Conservation (phyloP, 1,284 basidiomycete species). For the Hymenochaete sp. region DNA sequence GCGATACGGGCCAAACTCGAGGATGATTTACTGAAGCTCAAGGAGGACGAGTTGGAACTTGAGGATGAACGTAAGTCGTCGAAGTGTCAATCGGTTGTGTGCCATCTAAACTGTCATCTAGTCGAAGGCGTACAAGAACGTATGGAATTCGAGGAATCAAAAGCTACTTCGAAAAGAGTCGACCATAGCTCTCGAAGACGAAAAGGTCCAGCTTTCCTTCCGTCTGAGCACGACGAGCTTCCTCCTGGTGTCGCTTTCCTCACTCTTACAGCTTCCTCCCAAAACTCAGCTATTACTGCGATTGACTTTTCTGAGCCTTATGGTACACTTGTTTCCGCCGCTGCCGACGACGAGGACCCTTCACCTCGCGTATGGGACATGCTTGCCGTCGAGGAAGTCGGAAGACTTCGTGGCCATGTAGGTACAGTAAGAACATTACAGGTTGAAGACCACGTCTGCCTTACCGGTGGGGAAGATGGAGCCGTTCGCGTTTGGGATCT, state of each 20-base stretch:
- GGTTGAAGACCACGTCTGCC: slow-evolving; percentile 85
- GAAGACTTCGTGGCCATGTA: slow-evolving; percentile 24
- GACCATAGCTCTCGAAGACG: slow-evolving; percentile 62
- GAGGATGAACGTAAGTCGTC: slow-evolving; percentile 76
- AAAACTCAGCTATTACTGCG: slow-evolving; percentile 76
- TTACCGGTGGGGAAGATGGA: slow-evolving; percentile 87
- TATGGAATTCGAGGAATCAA: slow-evolving; percentile 55
- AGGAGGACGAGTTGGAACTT: slow-evolving; percentile 93
- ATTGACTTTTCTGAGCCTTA: slow-evolving; percentile 97
- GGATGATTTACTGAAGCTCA: slow-evolving; percentile 75
- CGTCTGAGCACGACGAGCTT: slow-evolving; percentile 94
- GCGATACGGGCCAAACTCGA: slow-evolving; percentile 75
- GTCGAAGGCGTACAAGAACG: slow-evolving; percentile 85
- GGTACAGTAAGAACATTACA: slow-evolving; percentile 77
- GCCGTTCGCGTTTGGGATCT: slow-evolving; percentile 85
- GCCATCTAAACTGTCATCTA: slow-evolving; percentile 30
- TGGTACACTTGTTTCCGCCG: slow-evolving; percentile 83
- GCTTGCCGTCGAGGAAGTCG: slow-evolving; percentile 72
- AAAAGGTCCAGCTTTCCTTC: slow-evolving; percentile 90
- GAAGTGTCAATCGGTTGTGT: not conserved
- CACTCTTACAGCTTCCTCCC: slow-evolving; percentile 43
- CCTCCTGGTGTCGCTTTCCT: slow-evolving; percentile 95
- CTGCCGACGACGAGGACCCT: slow-evolving; percentile 55
- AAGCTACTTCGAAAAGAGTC: slow-evolving; percentile 33
- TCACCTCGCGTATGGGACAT: slow-evolving; percentile 87